Evolutionary conservation across 306 rosid genomes (phyloP).

Genomic region (Cucurbita moschata): DNA sequence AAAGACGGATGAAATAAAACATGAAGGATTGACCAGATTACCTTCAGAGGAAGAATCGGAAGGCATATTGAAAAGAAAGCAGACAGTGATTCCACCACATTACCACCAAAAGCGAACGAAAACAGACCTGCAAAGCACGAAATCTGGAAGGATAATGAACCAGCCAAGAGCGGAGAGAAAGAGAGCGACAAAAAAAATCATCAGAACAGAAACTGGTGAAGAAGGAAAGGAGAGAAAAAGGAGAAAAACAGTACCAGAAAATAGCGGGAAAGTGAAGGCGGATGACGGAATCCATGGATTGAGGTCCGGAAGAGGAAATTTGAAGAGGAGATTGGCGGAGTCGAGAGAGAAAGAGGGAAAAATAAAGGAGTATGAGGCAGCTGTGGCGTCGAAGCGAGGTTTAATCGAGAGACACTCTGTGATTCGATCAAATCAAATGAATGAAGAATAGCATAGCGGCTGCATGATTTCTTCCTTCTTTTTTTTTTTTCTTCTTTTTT

Average conservation of each 20-base stretch:
- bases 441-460: background rate
- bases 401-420: background rate
- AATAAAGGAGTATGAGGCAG: background rate
- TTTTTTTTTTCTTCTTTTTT: too few relatives aligned
- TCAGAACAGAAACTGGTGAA: background rate
- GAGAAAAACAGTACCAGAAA: constrained; percentile 32
- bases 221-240: constrained; percentile 12
- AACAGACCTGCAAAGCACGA: constrained; percentile 28
- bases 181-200: background rate
- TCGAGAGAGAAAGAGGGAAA: background rate
- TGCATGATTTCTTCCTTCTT: background rate
- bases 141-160: background rate
- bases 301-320: background rate
- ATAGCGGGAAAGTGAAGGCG: constrained; percentile 26
- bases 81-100: constrained; percentile 36
- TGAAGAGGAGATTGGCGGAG: background rate
- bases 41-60: constrained; percentile 60
- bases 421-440: background rate
- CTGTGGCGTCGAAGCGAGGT: background rate
- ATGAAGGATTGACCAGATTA: constrained; percentile 13
- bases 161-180: background rate
- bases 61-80: constrained; percentile 13
- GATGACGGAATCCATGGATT: constrained; percentile 38
- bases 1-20: background rate
- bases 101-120: constrained; percentile 16